Conservation (phyloP, 2,329 filamentous ascomycete species). For the Alternaria sp. region DNA sequence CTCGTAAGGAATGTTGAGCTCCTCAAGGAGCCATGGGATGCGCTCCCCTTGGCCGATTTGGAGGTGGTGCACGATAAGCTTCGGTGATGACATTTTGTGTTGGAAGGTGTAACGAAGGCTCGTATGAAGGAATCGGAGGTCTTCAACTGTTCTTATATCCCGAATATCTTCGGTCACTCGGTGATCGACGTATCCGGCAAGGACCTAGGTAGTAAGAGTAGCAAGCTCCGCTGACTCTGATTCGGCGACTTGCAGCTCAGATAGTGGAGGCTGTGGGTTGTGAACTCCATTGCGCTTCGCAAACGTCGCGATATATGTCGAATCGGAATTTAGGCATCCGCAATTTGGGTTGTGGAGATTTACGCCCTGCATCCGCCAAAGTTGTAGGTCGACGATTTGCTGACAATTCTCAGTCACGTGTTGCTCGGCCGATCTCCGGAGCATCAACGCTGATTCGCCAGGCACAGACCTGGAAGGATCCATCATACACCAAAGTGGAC, state of each 20-base stretch:
- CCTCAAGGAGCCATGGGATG: conserved; percentile 69
- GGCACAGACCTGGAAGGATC: background rate
- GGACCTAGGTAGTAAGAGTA: background rate
- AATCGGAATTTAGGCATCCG: background rate
- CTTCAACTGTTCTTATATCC: background rate
- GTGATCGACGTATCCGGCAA: conserved; percentile 12
- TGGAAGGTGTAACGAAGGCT: background rate
- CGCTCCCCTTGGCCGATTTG: conserved; percentile 67
- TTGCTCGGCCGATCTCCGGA: conserved; percentile 1
- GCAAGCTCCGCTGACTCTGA: conserved; percentile 10
- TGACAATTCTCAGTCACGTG: background rate
- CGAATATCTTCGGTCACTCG: conserved; percentile 3
- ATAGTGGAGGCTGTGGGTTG: background rate
- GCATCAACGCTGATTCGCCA: background rate
- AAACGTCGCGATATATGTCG: background rate
- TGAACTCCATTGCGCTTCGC: background rate
- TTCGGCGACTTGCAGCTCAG: background rate
- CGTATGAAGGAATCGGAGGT: background rate
- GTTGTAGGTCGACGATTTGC: background rate
- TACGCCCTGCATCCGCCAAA: background rate
- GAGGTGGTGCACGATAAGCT: conserved; percentile 46
- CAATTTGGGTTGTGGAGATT: background rate
- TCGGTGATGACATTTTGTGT: conserved; percentile 26
- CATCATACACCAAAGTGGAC: background rate
- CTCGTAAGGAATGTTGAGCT: conserved; percentile 63